A percentile compares a stretch with the other conserved stretches of the same genome.
Evolutionary conservation across 140 eudicot species (phyloP).

Genomic region (Stevia rebaudiana): DNA sequence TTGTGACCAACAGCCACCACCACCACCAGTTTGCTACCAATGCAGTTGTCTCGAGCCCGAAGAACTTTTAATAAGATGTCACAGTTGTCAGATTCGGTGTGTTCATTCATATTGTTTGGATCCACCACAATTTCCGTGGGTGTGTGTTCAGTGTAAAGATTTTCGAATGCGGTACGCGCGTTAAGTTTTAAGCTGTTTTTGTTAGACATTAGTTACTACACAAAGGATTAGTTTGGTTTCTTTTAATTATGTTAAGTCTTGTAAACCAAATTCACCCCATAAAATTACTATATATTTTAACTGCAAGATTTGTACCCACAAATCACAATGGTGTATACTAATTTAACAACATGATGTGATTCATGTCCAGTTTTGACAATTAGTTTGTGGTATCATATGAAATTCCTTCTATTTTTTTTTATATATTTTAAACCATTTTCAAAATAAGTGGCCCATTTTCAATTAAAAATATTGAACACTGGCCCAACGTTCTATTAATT

Average conservation of each 20-base stretch:
- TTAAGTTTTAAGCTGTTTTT: constrained; percentile 7
- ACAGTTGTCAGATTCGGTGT: constrained; percentile 50
- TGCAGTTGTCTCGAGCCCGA: constrained; percentile 66
- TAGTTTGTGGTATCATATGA: background rate
- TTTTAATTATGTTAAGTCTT: background rate
- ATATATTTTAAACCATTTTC: background rate
- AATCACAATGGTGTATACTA: no score
- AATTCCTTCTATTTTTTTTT: background rate
- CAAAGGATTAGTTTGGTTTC: background rate
- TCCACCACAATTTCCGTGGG: constrained; percentile 82
- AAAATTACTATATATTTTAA: no score
- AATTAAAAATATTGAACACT: background rate
- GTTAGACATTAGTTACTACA: background rate
- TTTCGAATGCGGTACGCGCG: constrained; percentile 45
- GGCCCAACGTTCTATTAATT: background rate
- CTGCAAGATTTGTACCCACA: no score
- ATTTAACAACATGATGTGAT: no score
- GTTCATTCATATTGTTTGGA: constrained; percentile 81
- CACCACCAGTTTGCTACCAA: constrained; percentile 48
- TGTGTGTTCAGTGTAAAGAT: constrained; percentile 68
- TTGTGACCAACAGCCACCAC: constrained; percentile 28
- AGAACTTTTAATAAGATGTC: constrained; percentile 56
- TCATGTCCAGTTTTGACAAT: background rate
- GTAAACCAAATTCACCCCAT: no score
- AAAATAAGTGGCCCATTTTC: background rate